phyloP scores from a whole-genome alignment of 2,329 filamentous ascomycete species.

The Epichloe gansuensis region DNA sequence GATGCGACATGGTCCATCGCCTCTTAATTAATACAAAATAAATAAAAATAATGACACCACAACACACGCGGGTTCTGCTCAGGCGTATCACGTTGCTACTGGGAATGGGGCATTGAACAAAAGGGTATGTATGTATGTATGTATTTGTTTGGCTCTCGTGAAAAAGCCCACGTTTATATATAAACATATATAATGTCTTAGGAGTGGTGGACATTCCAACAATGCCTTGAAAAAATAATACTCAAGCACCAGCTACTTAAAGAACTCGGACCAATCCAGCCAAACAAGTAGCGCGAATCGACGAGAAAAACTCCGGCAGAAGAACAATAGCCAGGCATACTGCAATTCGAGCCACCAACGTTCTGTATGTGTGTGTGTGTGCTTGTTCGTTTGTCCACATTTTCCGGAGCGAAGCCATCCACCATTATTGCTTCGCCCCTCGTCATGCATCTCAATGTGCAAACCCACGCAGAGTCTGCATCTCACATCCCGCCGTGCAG shows the following conservation, averaged over 20 bases:
- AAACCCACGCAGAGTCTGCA: too few species aligned
- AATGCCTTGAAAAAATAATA: constrained; percentile 5
- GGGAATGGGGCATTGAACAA: too few species aligned
- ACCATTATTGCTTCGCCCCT: neutral
- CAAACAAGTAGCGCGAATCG: constrained; percentile 4
- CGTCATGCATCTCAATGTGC: neutral
- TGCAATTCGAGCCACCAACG: neutral
- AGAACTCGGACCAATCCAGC: constrained; percentile 5
- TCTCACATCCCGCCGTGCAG: too few species aligned
- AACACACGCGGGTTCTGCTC: too few species aligned
- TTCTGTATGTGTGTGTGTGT: too few species aligned
- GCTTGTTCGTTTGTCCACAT: neutral
- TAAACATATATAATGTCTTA: neutral
- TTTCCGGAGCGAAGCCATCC: neutral
- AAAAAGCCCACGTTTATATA: constrained; percentile 3
- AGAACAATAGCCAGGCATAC: neutral
- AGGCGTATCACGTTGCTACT: too few species aligned
- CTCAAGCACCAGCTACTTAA: neutral
- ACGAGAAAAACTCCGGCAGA: constrained; percentile 6
- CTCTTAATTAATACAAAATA: too few species aligned
- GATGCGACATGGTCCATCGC: too few species aligned
- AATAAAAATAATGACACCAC: too few species aligned
- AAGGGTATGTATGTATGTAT: constrained; percentile 8
- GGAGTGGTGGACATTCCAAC: neutral
- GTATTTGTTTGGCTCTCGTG: constrained; percentile 17